Conservation (phyloP, 768 basidiomycete genomes). For the Solioccasus polychromus region DNA sequence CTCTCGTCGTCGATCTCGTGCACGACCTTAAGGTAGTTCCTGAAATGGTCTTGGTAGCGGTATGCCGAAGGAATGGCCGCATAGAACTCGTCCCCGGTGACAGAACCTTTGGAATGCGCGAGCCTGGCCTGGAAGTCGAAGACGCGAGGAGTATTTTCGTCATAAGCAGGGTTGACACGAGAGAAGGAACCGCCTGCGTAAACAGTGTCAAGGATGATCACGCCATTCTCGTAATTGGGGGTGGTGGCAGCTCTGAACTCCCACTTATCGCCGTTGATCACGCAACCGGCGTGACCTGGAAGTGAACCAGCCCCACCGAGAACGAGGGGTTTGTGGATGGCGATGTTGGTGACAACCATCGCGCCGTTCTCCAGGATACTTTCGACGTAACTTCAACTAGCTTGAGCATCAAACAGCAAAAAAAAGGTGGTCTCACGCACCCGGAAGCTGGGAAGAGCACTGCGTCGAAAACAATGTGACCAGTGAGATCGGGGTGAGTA, state of each 20-base stretch:
- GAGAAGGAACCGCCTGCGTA: constrained; percentile 29
- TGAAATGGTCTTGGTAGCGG: constrained; percentile 24
- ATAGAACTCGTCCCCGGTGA: constrained; percentile 21
- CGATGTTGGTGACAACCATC: constrained; percentile 26
- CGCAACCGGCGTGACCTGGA: constrained; percentile 25
- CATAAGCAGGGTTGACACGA: constrained; percentile 25
- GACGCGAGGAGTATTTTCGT: constrained; percentile 17
- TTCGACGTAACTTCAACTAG: constrained; percentile 21
- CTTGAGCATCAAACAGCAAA: not conserved
- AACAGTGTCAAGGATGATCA: constrained; percentile 28
- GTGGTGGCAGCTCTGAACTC: constrained; percentile 29
- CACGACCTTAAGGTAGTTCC: constrained; percentile 27
- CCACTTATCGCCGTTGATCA: constrained; percentile 28
- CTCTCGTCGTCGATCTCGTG: constrained; percentile 27
- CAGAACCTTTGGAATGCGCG: constrained; percentile 13
- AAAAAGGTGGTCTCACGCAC: constrained; percentile 25
- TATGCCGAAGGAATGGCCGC: constrained; percentile 17
- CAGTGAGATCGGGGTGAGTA: constrained; percentile 36
- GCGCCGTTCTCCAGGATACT: constrained; percentile 34
- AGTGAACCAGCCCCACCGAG: constrained; percentile 13
- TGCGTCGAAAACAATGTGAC: constrained; percentile 44
- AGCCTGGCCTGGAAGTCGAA: constrained; percentile 26
- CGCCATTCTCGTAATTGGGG: constrained; percentile 20
- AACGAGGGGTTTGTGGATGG: constrained; percentile 30
- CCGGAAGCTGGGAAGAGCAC: constrained; percentile 48